Evolutionary conservation across 441 rosid genomes (phyloP).

Genomic region (Lepidium campestre): DNA sequence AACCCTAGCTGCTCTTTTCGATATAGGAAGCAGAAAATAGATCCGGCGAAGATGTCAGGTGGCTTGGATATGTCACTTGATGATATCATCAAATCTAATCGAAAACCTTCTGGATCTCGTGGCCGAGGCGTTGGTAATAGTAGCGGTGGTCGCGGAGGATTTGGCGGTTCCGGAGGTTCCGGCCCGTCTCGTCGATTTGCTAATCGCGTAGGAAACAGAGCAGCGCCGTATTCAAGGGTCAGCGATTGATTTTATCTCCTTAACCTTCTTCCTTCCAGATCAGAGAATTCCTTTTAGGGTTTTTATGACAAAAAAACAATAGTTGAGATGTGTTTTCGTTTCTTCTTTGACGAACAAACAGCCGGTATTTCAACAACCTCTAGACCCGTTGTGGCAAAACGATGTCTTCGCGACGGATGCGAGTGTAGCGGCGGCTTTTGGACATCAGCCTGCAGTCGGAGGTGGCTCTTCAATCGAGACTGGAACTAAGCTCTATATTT

Average conservation of each 20-base stretch:
- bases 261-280: conserved; percentile 11
- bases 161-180: conserved; percentile 17
- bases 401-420: conserved; percentile 33
- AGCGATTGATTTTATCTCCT: conserved; percentile 18
- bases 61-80: conserved; percentile 47
- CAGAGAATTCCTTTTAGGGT: conserved; percentile 15
- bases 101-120: conserved; percentile 33
- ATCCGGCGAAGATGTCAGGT: conserved; percentile 37
- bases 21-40: background rate
- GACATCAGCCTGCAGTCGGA: conserved; percentile 16
- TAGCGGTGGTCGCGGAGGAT: conserved; percentile 27
- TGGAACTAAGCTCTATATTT: conserved; percentile 46
- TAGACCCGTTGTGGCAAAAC: conserved; percentile 32
- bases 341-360: conserved; percentile 24
- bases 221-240: conserved; percentile 41
- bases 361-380: conserved; percentile 36
- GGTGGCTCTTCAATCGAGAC: conserved; percentile 36
- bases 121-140: conserved; percentile 16
- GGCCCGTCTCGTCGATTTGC: conserved; percentile 36
- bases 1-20: conserved; percentile 25
- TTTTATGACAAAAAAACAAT: background rate
- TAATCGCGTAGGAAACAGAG: conserved; percentile 29
- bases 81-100: conserved; percentile 42
- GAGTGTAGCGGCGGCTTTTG: conserved; percentile 26
- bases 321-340: conserved; percentile 29